Evolutionary conservation across 495 filamentous ascomycete species (phyloP).

Genomic region (Mytilinidion resinicola): DNA sequence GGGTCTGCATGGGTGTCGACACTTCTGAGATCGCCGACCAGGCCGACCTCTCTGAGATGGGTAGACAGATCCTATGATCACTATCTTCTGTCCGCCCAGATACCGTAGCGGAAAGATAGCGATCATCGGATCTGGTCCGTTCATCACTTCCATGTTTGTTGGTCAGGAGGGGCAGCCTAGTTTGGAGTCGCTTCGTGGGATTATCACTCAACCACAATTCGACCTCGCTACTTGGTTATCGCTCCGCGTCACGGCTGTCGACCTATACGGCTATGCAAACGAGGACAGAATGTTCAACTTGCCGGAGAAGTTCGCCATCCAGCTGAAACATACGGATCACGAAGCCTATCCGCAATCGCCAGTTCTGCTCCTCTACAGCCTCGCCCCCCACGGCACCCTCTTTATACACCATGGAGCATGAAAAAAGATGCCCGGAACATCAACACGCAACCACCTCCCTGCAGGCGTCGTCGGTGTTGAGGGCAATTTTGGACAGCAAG

Average conservation of each 20-base stretch:
- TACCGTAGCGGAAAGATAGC: constrained; percentile 91
- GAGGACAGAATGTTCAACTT: too few relatives aligned
- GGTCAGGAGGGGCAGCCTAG: constrained; percentile 75
- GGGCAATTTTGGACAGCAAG: constrained; percentile 82
- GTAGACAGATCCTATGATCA: too few relatives aligned
- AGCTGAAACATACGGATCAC: constrained; percentile 76
- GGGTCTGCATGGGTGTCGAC: too few relatives aligned
- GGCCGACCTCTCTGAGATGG: too few relatives aligned
- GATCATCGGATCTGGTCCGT: constrained; percentile 92
- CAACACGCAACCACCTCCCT: constrained; percentile 64
- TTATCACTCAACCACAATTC: too few relatives aligned
- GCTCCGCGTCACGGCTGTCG: too few relatives aligned
- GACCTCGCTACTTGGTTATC: too few relatives aligned
- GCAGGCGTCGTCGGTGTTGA: constrained; percentile 86
- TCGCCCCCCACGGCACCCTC: constrained; percentile 84
- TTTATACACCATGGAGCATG: constrained; percentile 89
- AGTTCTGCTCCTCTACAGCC: constrained; percentile 93
- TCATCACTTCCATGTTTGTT: constrained; percentile 68
- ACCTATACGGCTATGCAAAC: too few relatives aligned
- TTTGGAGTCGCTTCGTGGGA: constrained; percentile 73
- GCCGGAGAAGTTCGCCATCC: too few relatives aligned
- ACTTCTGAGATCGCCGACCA: too few relatives aligned
- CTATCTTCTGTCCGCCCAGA: too few relatives aligned
- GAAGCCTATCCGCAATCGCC: constrained; percentile 80
- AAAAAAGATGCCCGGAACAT: constrained; percentile 67